Evolutionary conservation across 1,284 basidiomycete species (phyloP).

Genomic region (Cutaneotrichosporon sp.): DNA sequence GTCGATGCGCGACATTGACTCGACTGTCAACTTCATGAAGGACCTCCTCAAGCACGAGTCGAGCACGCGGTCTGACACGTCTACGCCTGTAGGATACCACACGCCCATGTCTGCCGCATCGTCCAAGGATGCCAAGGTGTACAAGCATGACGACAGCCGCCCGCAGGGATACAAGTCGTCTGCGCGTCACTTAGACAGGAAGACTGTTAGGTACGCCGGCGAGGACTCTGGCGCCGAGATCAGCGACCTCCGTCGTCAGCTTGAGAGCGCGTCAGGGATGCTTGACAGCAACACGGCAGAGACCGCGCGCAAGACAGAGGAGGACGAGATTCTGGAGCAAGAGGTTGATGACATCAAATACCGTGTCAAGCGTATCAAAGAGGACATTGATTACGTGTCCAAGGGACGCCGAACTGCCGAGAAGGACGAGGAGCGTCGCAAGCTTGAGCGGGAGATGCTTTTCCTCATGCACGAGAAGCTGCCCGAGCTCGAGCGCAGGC

Average conservation of each 20-base stretch:
- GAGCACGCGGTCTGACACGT: slow-evolving; percentile 54
- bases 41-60: slow-evolving; percentile 84
- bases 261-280: slow-evolving; percentile 75
- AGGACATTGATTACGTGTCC: slow-evolving; percentile 86
- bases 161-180: slow-evolving; percentile 71
- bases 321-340: slow-evolving; percentile 82
- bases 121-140: slow-evolving; percentile 84
- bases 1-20: slow-evolving; percentile 83
- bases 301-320: slow-evolving; percentile 59
- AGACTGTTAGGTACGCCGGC: slow-evolving; percentile 67
- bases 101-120: slow-evolving; percentile 52
- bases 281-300: slow-evolving; percentile 68
- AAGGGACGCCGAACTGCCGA: slow-evolving; percentile 67
- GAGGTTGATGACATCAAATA: slow-evolving; percentile 86
- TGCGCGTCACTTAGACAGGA: slow-evolving; percentile 81
- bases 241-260: slow-evolving; percentile 77
- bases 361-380: slow-evolving; percentile 79
- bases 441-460: slow-evolving; percentile 83
- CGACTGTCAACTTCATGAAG: slow-evolving; percentile 86
- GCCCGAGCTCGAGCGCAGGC: slow-evolving; percentile 81
- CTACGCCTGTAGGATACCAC: slow-evolving; percentile 53
- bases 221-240: slow-evolving; percentile 71
- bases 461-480: slow-evolving; percentile 84
- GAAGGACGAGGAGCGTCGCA: slow-evolving; percentile 80
- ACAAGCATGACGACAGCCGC: slow-evolving; percentile 68